Conservation (phyloP, 169 alveolate species). For the Eimeria maxima region DNA sequence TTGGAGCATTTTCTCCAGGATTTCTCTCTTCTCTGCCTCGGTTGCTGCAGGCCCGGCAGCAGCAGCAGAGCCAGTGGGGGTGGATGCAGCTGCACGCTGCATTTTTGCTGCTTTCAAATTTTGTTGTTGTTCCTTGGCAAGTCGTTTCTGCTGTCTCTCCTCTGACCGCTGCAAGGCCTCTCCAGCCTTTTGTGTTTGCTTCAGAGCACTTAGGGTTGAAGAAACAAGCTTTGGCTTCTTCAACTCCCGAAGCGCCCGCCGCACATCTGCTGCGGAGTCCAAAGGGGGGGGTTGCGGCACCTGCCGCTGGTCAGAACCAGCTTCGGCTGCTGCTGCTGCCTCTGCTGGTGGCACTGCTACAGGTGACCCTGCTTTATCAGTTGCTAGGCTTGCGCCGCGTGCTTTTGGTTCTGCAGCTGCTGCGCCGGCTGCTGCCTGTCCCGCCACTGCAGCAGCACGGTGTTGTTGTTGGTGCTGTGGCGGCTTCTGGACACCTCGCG, state of each 20-base stretch:
- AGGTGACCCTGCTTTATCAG: not conserved
- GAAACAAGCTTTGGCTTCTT: slow-evolving; percentile 39
- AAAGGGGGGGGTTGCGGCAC: not conserved
- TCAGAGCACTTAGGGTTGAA: not conserved
- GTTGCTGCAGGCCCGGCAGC: slow-evolving; percentile 45
- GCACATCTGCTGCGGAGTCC: slow-evolving; percentile 54
- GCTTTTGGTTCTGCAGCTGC: slow-evolving; percentile 26
- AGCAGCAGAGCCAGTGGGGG: slow-evolving; percentile 34
- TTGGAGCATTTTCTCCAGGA: slow-evolving; percentile 37
- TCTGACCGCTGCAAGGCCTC: not conserved
- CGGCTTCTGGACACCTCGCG: slow-evolving; percentile 13
- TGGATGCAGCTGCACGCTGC: slow-evolving; percentile 37
- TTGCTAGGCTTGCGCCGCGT: not conserved
- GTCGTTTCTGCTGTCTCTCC: slow-evolving; percentile 58
- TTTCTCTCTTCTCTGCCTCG: slow-evolving; percentile 27
- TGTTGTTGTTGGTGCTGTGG: slow-evolving; percentile 32
- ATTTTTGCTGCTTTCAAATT: slow-evolving; percentile 4
- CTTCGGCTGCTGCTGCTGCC: not conserved
- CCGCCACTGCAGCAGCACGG: slow-evolving; percentile 19
- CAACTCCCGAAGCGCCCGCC: not conserved
- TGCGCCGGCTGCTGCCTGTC: slow-evolving; percentile 21
- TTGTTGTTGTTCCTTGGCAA: slow-evolving; percentile 33
- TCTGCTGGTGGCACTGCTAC: slow-evolving; percentile 22
- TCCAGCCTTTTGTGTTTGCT: slow-evolving; percentile 47
- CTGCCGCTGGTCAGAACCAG: slow-evolving; percentile 19